Evolutionary conservation across 345 rosid genomes (phyloP).

Genomic region (Pugionium cornutum): DNA sequence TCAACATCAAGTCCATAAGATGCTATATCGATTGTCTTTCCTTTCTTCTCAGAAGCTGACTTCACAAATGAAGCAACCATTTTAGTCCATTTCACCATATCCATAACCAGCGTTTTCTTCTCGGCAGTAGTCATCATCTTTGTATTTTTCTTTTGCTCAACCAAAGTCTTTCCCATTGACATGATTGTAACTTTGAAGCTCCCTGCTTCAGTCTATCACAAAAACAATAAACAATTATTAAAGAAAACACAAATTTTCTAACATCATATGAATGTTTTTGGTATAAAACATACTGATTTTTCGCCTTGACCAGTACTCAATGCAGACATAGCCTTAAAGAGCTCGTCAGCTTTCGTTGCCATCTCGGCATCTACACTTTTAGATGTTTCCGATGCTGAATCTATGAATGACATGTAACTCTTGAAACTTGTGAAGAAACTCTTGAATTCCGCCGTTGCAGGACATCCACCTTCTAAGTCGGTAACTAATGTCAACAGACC

Average conservation of each 20-base stretch:
- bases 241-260: neutral
- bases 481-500: slow-evolving; percentile 13
- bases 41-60: slow-evolving; percentile 28
- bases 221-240: neutral
- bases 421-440: slow-evolving; percentile 29
- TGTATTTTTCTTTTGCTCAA: slow-evolving; percentile 26
- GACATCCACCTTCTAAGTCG: slow-evolving; percentile 17
- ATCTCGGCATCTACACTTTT: slow-evolving; percentile 17
- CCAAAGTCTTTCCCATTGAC: slow-evolving; percentile 32
- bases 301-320: slow-evolving; percentile 8
- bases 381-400: slow-evolving; percentile 9
- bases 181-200: slow-evolving; percentile 19
- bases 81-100: slow-evolving; percentile 34
- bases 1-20: slow-evolving; percentile 31
- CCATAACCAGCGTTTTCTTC: slow-evolving; percentile 8
- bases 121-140: neutral
- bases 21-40: slow-evolving; percentile 22
- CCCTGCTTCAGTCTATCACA: slow-evolving; percentile 16
- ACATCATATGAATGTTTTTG: neutral
- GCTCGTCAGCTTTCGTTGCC: neutral
- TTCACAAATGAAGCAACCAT: slow-evolving; percentile 23
- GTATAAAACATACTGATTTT: slow-evolving; percentile 29
- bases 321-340: slow-evolving; percentile 27
- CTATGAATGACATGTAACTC: slow-evolving; percentile 20
- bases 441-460: slow-evolving; percentile 27